Evolutionary conservation across 768 basidiomycete genomes (phyloP).

Genomic region (Favolaschia claudopus): DNA sequence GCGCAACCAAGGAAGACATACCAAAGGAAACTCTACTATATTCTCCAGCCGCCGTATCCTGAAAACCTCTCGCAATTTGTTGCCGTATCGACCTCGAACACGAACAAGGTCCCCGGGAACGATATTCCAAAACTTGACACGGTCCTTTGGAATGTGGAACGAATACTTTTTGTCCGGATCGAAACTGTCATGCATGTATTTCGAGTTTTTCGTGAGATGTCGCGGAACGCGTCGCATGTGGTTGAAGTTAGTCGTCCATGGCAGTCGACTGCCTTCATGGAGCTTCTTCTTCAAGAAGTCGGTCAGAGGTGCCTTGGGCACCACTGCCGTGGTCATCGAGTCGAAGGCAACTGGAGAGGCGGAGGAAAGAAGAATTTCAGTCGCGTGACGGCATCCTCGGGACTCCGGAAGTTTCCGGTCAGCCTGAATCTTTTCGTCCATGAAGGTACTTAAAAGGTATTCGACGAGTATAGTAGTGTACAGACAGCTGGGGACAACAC

Average conservation of each 20-base stretch:
- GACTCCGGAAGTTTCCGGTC: too few relatives aligned
- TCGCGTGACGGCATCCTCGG: not conserved
- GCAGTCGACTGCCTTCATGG: slow-evolving; percentile 10
- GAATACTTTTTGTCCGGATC: not conserved
- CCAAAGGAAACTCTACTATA: slow-evolving; percentile 29
- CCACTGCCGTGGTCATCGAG: slow-evolving; percentile 2
- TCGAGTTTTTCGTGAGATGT: not conserved
- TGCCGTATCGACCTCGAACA: slow-evolving; percentile 68
- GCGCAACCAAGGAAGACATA: not conserved
- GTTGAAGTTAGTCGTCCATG: slow-evolving; percentile 28
- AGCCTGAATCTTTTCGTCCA: too few relatives aligned
- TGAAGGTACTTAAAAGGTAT: not conserved
- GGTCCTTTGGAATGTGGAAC: slow-evolving; percentile 52
- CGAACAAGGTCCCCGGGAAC: slow-evolving; percentile 85
- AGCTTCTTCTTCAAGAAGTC: not conserved
- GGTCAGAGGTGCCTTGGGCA: slow-evolving; percentile 23
- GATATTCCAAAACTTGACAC: slow-evolving; percentile 89
- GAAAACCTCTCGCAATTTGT: slow-evolving; percentile 70
- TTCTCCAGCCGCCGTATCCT: slow-evolving; percentile 68
- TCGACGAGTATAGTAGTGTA: not conserved
- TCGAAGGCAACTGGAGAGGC: not conserved
- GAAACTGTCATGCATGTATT: slow-evolving; percentile 9
- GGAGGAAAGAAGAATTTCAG: not conserved
- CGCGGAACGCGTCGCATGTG: slow-evolving; percentile 21
- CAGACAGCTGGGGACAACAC: slow-evolving; percentile 12